A percentile compares a stretch with the other conserved stretches of the same genome.
Evolutionary conservation across 176 grass and related monocot genomes (phyloP).

Genomic region (Typha latifolia): DNA sequence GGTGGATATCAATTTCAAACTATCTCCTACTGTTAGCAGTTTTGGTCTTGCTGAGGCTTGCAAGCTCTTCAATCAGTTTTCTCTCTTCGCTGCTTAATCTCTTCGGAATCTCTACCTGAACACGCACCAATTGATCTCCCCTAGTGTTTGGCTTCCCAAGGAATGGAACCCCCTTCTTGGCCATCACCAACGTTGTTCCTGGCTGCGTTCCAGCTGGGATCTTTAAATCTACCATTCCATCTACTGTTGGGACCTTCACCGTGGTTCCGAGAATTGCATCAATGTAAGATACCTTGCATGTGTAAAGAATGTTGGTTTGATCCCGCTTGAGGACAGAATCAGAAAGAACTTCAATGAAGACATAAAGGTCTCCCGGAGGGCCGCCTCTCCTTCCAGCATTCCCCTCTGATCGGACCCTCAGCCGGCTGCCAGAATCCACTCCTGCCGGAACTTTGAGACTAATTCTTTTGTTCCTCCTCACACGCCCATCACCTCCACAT

Average conservation of each 20-base stretch:
- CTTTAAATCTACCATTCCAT: conserved; percentile 81
- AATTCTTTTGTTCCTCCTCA: conserved; percentile 86
- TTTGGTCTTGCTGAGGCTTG: conserved; percentile 55
- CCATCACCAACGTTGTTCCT: conserved; percentile 83
- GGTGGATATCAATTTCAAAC: not conserved
- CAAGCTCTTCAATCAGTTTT: conserved; percentile 88
- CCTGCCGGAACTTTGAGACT: conserved; percentile 92
- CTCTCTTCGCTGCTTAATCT: conserved; percentile 76
- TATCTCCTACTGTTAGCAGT: conserved; percentile 58
- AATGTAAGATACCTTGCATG: conserved; percentile 95
- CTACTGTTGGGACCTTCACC: conserved; percentile 86
- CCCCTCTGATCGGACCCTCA: conserved; percentile 89
- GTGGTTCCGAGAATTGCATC: conserved; percentile 95
- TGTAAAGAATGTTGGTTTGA: conserved; percentile 81
- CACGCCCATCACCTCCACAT: conserved; percentile 78
- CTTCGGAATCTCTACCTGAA: conserved; percentile 98
- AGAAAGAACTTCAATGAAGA: conserved; percentile 87
- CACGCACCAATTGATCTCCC: conserved; percentile 90
- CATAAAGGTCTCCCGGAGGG: conserved; percentile 93
- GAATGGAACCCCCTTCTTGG: conserved; percentile 83
- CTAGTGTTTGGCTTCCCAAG: conserved; percentile 77
- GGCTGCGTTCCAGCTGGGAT: conserved; percentile 90
- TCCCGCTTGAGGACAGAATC: conserved; percentile 91
- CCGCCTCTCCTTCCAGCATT: conserved; percentile 82
- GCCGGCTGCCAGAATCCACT: conserved; percentile 86